Conservation (phyloP, 2,329 filamentous ascomycete genomes). For the Cordyceps pruinosa region DNA sequence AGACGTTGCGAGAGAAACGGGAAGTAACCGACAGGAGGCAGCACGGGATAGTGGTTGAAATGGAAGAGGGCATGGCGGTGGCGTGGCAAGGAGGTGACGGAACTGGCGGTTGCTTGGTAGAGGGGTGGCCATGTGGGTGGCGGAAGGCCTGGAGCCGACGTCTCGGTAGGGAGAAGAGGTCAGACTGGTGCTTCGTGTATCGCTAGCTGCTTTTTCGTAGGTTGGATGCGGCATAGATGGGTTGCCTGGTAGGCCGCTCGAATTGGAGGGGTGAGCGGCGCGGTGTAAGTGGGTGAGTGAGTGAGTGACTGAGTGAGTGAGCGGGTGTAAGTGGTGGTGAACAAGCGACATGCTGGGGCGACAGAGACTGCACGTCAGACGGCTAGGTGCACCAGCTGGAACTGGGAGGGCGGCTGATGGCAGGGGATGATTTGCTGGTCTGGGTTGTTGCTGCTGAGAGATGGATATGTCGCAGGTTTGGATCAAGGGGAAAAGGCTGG, state of each 20-base stretch:
- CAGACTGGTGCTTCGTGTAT: background rate
- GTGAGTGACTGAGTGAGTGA: background rate
- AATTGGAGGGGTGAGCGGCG: background rate
- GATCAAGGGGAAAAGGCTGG: too few relatives aligned
- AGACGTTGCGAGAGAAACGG: background rate
- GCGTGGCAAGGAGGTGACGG: background rate
- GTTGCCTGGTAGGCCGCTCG: background rate
- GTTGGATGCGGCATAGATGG: background rate
- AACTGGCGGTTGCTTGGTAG: background rate
- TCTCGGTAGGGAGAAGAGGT: background rate
- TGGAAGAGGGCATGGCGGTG: background rate
- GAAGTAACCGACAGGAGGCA: background rate
- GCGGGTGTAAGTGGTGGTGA: too few relatives aligned
- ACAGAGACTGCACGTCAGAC: too few relatives aligned
- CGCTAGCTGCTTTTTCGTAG: background rate
- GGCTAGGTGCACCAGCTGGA: background rate
- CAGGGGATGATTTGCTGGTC: background rate
- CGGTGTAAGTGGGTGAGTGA: background rate
- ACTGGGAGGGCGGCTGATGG: background rate
- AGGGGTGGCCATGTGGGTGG: background rate
- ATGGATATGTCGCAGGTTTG: too few relatives aligned
- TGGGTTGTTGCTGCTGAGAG: background rate
- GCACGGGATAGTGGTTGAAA: background rate
- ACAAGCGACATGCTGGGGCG: too few relatives aligned
- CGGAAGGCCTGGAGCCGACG: background rate